Evolutionary conservation across 495 filamentous ascomycete genomes (phyloP), one percentile per base, ranked within the genome.

Genomic region (Xylaria bambusicola): DNA sequence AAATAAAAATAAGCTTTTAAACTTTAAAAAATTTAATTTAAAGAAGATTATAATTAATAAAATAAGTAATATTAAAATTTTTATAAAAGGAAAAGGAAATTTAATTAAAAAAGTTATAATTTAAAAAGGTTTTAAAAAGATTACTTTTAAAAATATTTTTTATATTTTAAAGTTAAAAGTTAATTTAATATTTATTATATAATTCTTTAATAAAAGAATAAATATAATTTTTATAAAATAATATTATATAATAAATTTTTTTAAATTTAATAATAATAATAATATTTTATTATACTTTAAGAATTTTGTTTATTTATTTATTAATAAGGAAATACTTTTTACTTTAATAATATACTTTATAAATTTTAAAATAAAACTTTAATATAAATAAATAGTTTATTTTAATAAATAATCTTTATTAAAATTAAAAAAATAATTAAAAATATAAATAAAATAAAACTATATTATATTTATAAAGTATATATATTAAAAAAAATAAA

Each of bases 401-500:
- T 27, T 50, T 50, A 27, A n/a, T 27, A 50, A 20, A 26, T 4
- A 20, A n/a, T 27, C 24, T 50, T 27, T 50, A 6, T 27, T 50
- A 50, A 27, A 15, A 6, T 23, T 50, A 15, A 27, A 26, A 15
- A 27, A 33, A 20, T 18, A 5, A 17, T 20, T 6, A 27, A 50
- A 26, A 20, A 23, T 23, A 17, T 27, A 20, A 50, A 17, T 50
- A 17, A 50, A 6, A 10, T n/a, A 8, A 27, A 33, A n/a, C 29
- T 23, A 6, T 50, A 20, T 6, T 33, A 10, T 10, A 33, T 33
- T 33, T 33, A 33, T 33, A 33, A 33, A 33, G 10, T 33, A 33
- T 33, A 18, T 50, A 50, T 50, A 6, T 50, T 50, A 6, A 50
- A 50, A 44, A n/a, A 20, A n/a, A n/a, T 44, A 44, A n/a, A n/a